Evolutionary conservation across 345 rosid genomes (phyloP), one percentile per base, ranked within the genome.

Genomic region (Toxicodendron radicans): DNA sequence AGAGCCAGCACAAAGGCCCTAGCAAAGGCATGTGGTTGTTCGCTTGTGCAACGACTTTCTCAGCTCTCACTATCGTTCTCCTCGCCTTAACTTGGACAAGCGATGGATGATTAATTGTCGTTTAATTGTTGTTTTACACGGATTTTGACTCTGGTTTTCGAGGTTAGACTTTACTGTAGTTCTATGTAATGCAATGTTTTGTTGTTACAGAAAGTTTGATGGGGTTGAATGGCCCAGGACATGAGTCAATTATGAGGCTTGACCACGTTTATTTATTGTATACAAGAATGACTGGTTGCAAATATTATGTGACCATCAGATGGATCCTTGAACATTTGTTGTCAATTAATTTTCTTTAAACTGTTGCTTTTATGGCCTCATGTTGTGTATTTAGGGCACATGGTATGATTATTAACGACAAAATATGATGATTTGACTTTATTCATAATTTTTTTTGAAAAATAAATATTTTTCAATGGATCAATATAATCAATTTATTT

Each of bases 41-140:
- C 80, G 92, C 94, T 13, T 73, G 87, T 32, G 82, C 64, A 13
- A 95, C 87, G 17, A 83, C 79, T 64, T 78, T 88, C 74, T 82
- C 85, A 0, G 80, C 98, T 1, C 82, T 92, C 16, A 81, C 79
- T 30, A 53, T 95, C 56, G 97, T 89, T 69, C 57, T 92, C 56
- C 77, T 92, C 33, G 97, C 96, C 21, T 90, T 95, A 78, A 87
- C 87, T 7, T 89, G 76, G 87, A 95, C 99, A 7, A 89, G 92
- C 12, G 98, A 90, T 7, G 98, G 98, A 43, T 93, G 84, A 85
- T 64, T 35, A 35, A 35, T 35, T 35, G 5, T 6, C 10, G n/a
- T 52, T 17, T 7, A n/a, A 8, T 1, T 16, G 59, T 52, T 16
- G 17, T 10, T 7, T 17, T 1, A 23, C 65, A 35, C 5, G 24